Evolutionary conservation across 179 eudicot genomes (phyloP).

Genomic region (Carnegiea gigantea): DNA sequence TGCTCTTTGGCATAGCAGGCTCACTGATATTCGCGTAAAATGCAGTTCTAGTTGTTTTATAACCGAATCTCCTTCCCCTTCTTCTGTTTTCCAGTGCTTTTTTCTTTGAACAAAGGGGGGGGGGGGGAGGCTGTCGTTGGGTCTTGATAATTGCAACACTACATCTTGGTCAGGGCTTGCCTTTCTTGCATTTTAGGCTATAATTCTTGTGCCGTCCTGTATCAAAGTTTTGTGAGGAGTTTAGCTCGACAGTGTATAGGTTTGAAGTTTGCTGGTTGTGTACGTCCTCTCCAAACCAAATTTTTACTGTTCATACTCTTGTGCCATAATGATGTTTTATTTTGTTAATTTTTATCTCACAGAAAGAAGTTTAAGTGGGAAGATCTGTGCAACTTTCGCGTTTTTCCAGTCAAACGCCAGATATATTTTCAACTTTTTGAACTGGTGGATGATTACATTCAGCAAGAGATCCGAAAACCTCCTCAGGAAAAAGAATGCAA

Average conservation of each 20-base stretch:
- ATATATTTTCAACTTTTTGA: constrained; percentile 74
- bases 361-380: constrained; percentile 76
- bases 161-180: background rate
- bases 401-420: constrained; percentile 77
- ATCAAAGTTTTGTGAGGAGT: background rate
- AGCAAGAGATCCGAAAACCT: constrained; percentile 72
- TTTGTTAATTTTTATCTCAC: constrained; percentile 24
- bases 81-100: no score
- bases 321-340: background rate
- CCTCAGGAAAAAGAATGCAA: constrained; percentile 49
- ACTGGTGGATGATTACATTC: constrained; percentile 78
- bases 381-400: constrained; percentile 75
- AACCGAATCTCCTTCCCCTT: no score
- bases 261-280: background rate
- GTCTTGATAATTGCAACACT: background rate
- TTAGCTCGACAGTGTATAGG: background rate
- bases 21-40: no score
- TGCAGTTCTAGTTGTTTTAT: no score
- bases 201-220: background rate
- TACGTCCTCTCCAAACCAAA: background rate
- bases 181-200: background rate
- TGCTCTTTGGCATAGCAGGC: no score
- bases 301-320: background rate
- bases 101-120: no score
- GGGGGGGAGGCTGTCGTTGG: background rate